Percentiles rank a stretch among this genome's conserved stretches.
Evolutionary conservation across 2,329 filamentous ascomycete species (phyloP).

Genomic region (Sphaerostilbella broomeana): DNA sequence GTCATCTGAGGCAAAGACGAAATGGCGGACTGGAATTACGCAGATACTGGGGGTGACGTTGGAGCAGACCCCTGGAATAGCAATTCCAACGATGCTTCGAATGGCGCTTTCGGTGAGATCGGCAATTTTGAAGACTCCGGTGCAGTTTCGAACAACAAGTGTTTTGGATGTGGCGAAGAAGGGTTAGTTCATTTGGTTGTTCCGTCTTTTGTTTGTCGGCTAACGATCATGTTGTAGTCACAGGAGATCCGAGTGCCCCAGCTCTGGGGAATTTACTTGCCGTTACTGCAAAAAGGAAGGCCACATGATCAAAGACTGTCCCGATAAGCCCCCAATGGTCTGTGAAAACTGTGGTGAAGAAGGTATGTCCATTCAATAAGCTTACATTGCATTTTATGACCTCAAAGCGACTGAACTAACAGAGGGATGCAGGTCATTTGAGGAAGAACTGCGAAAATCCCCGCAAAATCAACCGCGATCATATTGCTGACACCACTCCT

Average conservation of each 20-base stretch:
- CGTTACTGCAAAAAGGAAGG: slow-evolving; percentile 44
- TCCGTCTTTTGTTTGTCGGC: neutral
- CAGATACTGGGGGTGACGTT: neutral
- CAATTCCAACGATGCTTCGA: neutral
- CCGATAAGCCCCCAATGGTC: slow-evolving; percentile 45
- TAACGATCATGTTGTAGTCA: slow-evolving; percentile 19
- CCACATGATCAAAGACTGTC: slow-evolving; percentile 56
- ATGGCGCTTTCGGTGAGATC: neutral
- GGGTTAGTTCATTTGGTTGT: slow-evolving; percentile 22
- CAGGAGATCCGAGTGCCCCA: slow-evolving; percentile 31
- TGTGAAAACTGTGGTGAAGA: slow-evolving; percentile 58
- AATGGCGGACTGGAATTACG: slow-evolving; percentile 3
- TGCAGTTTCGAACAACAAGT: slow-evolving; percentile 24
- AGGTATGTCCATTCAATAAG: slow-evolving; percentile 34
- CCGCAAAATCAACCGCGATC: slow-evolving; percentile 49
- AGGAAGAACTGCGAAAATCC: slow-evolving; percentile 51
- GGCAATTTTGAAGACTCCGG: neutral
- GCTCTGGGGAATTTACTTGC: slow-evolving; percentile 29
- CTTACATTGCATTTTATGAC: too few species aligned
- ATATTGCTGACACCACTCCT: slow-evolving; percentile 40
- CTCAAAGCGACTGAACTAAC: too few species aligned
- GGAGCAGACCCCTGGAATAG: slow-evolving; percentile 3
- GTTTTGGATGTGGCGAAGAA: slow-evolving; percentile 32
- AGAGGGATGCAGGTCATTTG: slow-evolving; percentile 43
- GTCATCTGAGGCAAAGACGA: neutral